These are phyloP conservation scores for Cinnamomum chago DNA, from an alignment of 164 flowering plant species.

Conservation along the genomic window DNA sequence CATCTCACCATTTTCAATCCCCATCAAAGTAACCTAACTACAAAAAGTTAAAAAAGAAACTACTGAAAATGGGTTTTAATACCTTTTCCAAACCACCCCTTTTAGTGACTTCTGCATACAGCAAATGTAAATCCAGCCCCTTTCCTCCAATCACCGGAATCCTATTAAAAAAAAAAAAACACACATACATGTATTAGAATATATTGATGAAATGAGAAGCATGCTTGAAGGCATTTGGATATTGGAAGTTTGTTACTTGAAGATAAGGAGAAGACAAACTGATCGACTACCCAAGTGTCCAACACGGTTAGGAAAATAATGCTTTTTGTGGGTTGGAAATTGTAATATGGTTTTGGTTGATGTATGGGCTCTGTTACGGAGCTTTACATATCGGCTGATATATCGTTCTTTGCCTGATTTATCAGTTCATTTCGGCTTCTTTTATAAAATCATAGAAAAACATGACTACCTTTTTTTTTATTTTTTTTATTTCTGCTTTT, in stretches of 20 bases:
- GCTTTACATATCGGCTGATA: too few relatives aligned
- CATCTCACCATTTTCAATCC: background rate
- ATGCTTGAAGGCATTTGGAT: background rate
- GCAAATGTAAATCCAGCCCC: constrained; percentile 72
- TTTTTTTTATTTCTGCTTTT: too few relatives aligned
- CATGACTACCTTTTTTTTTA: background rate
- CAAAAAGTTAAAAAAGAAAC: background rate
- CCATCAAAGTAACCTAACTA: background rate
- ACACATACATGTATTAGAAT: background rate
- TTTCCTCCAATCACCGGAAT: constrained; percentile 86
- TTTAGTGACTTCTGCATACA: constrained; percentile 72
- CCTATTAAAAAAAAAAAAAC: constrained; percentile 28
- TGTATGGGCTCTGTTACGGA: too few relatives aligned
- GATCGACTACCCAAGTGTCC: too few relatives aligned
- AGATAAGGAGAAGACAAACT: too few relatives aligned
- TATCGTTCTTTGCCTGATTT: too few relatives aligned
- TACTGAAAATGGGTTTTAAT: too few relatives aligned
- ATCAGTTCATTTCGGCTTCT: too few relatives aligned
- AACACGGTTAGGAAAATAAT: too few relatives aligned
- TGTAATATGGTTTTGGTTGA: too few relatives aligned
- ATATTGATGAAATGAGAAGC: background rate
- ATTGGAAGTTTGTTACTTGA: too few relatives aligned
- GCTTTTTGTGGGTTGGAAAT: too few relatives aligned
- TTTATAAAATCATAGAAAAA: background rate
- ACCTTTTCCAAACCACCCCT: constrained; percentile 91